Evolutionary conservation across 2,329 filamentous ascomycete species (phyloP).

Genomic region (Helicocarpus griseus): DNA sequence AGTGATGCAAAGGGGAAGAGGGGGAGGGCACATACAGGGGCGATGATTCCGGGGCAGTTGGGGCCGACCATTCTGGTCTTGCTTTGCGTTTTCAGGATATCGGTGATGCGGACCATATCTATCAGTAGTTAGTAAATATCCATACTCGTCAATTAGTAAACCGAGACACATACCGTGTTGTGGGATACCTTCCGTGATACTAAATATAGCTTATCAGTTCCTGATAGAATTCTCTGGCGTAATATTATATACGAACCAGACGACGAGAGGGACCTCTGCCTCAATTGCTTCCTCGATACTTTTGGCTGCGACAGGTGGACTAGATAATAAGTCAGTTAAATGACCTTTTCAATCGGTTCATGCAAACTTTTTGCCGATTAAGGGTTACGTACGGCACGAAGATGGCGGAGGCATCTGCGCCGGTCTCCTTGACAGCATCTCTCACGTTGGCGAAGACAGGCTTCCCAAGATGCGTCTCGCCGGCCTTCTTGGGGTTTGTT

Average conservation of each 20-base stretch:
- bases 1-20: not conserved
- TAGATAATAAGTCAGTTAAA: conserved; percentile 34
- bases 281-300: conserved; percentile 94
- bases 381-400: conserved; percentile 94
- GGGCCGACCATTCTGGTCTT: conserved; percentile 95
- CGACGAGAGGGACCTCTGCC: conserved; percentile 87
- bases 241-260: conserved; percentile 50
- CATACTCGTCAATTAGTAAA: not conserved
- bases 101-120: conserved; percentile 99
- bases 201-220: conserved; percentile 13
- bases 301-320: conserved; percentile 79
- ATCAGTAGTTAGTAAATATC: not conserved
- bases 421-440: conserved; percentile 82
- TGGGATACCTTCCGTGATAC: conserved; percentile 93
- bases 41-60: conserved; percentile 98
- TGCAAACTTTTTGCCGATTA: too few species aligned
- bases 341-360: not conserved
- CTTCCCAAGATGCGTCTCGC: conserved; percentile 74
- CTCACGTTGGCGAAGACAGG: conserved; percentile 86
- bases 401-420: conserved; percentile 84
- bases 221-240: not conserved
- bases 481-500: conserved; percentile 98
- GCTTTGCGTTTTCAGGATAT: conserved; percentile 92
- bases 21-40: conserved; percentile 41
- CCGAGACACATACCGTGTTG: conserved; percentile 66